These are phyloP conservation scores for Silybum marianum DNA, from an alignment of 129 eudicot genomes.

Conservation along the genomic window DNA sequence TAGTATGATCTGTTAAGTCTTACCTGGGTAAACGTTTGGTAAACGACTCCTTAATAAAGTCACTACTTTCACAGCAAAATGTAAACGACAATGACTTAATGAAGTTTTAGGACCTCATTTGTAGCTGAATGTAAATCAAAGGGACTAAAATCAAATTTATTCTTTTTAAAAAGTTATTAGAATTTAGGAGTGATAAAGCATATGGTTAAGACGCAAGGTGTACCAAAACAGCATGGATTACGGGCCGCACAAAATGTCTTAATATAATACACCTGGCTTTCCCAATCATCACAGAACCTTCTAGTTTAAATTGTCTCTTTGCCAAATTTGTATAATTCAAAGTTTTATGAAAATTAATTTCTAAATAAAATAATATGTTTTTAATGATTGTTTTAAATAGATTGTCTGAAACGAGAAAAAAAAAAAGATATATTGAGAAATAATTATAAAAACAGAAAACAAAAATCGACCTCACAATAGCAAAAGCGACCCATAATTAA, in stretches of 20 bases:
- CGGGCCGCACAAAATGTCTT: conserved; percentile 2
- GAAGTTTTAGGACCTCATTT: not conserved
- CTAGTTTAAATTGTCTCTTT: not conserved
- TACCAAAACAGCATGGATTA: conserved; percentile 12
- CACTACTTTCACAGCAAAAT: not conserved
- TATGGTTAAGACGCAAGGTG: conserved; percentile 9
- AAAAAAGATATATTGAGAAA: no score
- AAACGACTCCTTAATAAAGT: no score
- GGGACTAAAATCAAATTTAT: not conserved
- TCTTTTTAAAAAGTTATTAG: not conserved
- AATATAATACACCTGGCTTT: not conserved
- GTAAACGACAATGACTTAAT: not conserved
- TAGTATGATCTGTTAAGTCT: no score
- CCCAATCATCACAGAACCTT: not conserved
- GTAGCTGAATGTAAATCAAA: not conserved
- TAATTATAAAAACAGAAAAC: no score
- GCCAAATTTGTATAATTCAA: not conserved
- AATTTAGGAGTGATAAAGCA: not conserved
- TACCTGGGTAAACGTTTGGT: no score
- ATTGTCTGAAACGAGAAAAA: no score
- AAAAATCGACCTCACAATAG: no score
- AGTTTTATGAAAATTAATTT: no score
- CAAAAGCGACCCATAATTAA: no score
- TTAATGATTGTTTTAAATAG: no score
- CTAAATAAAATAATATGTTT: no score